These are phyloP conservation scores for Xylaria arbuscula DNA, from an alignment of 2,329 filamentous ascomycete species.

Conservation along the genomic window DNA sequence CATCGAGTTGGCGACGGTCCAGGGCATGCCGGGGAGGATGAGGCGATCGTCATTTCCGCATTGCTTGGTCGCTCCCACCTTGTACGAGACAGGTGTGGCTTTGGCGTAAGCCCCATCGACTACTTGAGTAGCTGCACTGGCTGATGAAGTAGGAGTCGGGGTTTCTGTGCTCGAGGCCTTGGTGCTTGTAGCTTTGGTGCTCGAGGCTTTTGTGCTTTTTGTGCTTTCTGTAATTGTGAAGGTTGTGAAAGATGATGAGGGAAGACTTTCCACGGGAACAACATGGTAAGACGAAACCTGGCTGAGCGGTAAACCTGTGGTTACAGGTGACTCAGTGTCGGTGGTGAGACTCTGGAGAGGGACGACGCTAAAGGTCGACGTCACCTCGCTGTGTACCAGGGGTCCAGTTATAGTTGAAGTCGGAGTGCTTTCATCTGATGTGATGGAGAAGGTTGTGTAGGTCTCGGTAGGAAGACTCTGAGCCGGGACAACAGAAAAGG, in stretches of 20 bases:
- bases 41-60: constrained; percentile 36
- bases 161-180: constrained; percentile 1
- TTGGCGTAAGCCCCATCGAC: constrained; percentile 12
- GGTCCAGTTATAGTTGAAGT: constrained; percentile 6
- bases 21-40: constrained; percentile 35
- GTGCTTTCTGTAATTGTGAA: constrained; percentile 20
- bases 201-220: neutral
- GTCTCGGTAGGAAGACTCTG: constrained; percentile 23
- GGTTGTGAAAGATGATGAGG: constrained; percentile 15
- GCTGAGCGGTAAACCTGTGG: constrained; percentile 23
- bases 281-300: constrained; percentile 16
- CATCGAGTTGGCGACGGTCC: constrained; percentile 41
- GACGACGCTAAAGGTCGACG: constrained; percentile 2
- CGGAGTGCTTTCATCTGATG: neutral
- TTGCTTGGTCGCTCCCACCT: constrained; percentile 29
- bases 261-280: constrained; percentile 21
- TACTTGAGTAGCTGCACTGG: constrained; percentile 9
- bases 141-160: neutral
- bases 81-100: constrained; percentile 29
- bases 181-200: too few relatives aligned
- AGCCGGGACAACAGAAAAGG: constrained; percentile 22
- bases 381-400: neutral
- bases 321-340: constrained; percentile 13
- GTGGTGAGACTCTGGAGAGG: constrained; percentile 6
- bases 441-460: constrained; percentile 14